Conservation (phyloP, 257 asterid species). For the Solanum lycopersicoides region DNA sequence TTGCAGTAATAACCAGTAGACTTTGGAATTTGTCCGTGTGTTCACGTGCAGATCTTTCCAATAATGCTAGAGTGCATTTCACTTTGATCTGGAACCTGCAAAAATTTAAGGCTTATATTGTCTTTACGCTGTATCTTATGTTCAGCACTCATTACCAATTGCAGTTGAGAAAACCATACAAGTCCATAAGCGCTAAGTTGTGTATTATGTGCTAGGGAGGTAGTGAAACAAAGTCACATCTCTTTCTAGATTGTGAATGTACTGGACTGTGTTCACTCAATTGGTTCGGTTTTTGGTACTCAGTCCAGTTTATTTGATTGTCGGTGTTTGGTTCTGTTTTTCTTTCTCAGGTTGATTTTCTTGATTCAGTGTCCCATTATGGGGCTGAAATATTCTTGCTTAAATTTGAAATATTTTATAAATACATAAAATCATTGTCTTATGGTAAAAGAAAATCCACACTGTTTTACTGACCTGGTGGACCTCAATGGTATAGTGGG, state of each 20-base stretch:
- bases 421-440: background rate
- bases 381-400: background rate
- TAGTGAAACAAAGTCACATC: background rate
- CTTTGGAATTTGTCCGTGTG: background rate
- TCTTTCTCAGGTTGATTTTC: background rate
- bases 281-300: background rate
- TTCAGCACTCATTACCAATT: background rate
- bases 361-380: background rate
- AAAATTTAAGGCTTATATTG: background rate
- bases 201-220: background rate
- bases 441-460: background rate
- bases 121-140: background rate
- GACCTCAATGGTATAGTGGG: background rate
- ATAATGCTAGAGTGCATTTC: background rate
- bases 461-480: background rate
- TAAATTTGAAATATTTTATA: background rate
- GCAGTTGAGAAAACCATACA: background rate
- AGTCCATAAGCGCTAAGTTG: background rate
- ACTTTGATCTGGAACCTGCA: background rate
- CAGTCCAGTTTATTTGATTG: background rate
- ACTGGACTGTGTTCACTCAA: background rate
- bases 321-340: background rate
- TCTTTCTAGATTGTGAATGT: background rate
- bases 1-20: background rate
- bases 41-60: background rate